Percentiles rank a stretch among this genome's conserved stretches.
Evolutionary conservation across 179 eudicot genomes (phyloP).

Genomic region (Amaranthus tricolor): DNA sequence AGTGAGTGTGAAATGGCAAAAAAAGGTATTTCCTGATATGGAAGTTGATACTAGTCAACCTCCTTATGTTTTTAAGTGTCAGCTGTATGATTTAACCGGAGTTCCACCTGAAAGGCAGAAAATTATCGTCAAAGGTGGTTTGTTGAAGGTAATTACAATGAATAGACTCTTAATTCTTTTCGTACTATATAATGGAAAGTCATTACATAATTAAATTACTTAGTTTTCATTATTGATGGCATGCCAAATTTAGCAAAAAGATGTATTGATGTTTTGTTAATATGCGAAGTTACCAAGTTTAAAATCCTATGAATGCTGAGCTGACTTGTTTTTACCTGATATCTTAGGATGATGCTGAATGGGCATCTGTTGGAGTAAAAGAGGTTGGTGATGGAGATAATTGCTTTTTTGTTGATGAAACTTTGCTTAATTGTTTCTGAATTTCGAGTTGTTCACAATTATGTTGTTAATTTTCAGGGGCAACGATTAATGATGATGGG

Average conservation of each 20-base stretch:
- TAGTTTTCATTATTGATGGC: neutral
- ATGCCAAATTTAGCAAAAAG: neutral
- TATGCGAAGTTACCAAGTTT: neutral
- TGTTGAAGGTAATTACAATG: constrained; percentile 64
- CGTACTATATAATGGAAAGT: no score
- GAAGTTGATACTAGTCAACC: constrained; percentile 83
- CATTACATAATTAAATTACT: neutral
- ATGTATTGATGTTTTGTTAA: neutral
- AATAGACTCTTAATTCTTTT: neutral
- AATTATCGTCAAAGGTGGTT: constrained; percentile 95
- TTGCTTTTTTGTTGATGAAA: constrained; percentile 14
- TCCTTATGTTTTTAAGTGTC: constrained; percentile 86
- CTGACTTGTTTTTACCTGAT: neutral
- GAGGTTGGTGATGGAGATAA: constrained; percentile 47
- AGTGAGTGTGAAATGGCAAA: constrained; percentile 99
- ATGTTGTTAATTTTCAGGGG: constrained; percentile 51
- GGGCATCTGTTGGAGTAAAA: constrained; percentile 84
- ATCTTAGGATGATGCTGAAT: constrained; percentile 85
- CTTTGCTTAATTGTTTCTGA: neutral
- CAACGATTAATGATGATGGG: constrained; percentile 99
- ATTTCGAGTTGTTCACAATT: constrained; percentile 3
- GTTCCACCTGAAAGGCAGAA: constrained; percentile 99
- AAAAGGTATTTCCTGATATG: constrained; percentile 67
- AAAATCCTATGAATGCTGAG: neutral
- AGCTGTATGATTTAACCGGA: constrained; percentile 85